Base-by-base conservation (phyloP, 2,329 filamentous ascomycete genomes). In the Ploettnerulaceae sp. region DNA sequence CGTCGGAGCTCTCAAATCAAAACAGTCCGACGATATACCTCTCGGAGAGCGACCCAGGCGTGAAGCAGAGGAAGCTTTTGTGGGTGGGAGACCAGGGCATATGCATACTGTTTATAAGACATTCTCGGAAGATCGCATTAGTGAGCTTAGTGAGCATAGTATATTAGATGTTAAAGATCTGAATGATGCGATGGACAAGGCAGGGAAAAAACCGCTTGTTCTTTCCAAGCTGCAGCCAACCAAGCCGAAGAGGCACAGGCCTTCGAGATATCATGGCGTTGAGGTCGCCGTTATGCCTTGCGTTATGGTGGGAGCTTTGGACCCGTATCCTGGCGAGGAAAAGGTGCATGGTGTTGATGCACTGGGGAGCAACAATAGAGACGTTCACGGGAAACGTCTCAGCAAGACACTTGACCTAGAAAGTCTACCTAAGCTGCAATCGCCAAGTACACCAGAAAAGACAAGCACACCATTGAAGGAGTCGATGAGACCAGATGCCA, bases 21-120 rank as follows among this genome's bases (percentile, higher is more conserved):
- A 29, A 14, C 22, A 31, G 9, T 28, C 37, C 7, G 31, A 55
- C 14, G 55, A 61, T 6, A 47, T 61, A 21, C 61, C 61, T 21
- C 60, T 64, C 51, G 61, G 61, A n/a, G 60, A 59, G 38, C 50
- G 57, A n/a, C 37, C 52, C 14, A 48, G 51, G 48, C 49, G 51
- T 42, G 53, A 49, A 15, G 48, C 48, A 5, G 53, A 56, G 40
- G 48, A 54, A 32, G 35, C 17, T 37, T 24, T 35, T 2, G 29
- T 26, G 11, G 26, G 36, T 28, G 44, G 36, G 5, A 33, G 22
- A 15, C 31, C 41, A 8, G 42, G 36, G 44, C 32, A 36, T 29
- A 49, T 26, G 15, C 40, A 26, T 15, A 45, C 5, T 22, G 41
- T 44, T 7, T 44, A 44, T 25, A 25, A 44, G 32, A 36, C 22